Evolutionary conservation across 768 basidiomycete genomes (phyloP).

Genomic region (Suillus decipiens): DNA sequence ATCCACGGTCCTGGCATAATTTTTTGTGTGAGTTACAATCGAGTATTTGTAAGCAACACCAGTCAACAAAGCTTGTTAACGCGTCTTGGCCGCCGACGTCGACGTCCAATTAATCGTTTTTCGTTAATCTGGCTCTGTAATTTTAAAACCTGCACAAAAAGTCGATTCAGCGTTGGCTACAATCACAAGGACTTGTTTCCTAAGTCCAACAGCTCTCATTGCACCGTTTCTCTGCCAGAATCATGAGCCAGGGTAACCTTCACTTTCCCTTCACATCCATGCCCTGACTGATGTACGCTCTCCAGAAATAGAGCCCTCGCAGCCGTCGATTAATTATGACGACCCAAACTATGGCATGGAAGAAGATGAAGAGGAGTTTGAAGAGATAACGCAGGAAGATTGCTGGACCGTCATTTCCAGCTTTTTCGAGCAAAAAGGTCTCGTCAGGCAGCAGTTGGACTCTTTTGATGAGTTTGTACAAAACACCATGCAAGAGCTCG

Average conservation of each 20-base stretch:
- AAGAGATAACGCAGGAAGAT: slow-evolving; percentile 88
- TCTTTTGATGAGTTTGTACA: slow-evolving; percentile 99
- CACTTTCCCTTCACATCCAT: slow-evolving; percentile 20
- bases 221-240: slow-evolving; percentile 4
- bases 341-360: slow-evolving; percentile 59
- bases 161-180: background rate
- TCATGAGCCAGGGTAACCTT: slow-evolving; percentile 36
- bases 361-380: slow-evolving; percentile 56
- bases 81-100: slow-evolving; percentile 21
- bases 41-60: slow-evolving; percentile 19
- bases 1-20: slow-evolving; percentile 54
- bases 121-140: slow-evolving; percentile 6
- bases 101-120: slow-evolving; percentile 22
- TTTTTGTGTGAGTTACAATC: slow-evolving; percentile 15
- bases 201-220: slow-evolving; percentile 3
- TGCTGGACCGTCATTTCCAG: slow-evolving; percentile 96
- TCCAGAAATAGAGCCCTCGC: slow-evolving; percentile 49
- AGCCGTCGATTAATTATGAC: slow-evolving; percentile 55
- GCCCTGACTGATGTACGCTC: slow-evolving; percentile 36
- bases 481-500: slow-evolving; percentile 98
- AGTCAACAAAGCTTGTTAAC: slow-evolving; percentile 30
- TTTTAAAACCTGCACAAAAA: background rate
- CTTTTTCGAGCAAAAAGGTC: slow-evolving; percentile 96
- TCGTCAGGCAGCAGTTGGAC: slow-evolving; percentile 96
- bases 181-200: background rate